Evolutionary conservation across 2,329 filamentous ascomycete genomes (phyloP).

Genomic region (Colletotrichum eleusines): DNA sequence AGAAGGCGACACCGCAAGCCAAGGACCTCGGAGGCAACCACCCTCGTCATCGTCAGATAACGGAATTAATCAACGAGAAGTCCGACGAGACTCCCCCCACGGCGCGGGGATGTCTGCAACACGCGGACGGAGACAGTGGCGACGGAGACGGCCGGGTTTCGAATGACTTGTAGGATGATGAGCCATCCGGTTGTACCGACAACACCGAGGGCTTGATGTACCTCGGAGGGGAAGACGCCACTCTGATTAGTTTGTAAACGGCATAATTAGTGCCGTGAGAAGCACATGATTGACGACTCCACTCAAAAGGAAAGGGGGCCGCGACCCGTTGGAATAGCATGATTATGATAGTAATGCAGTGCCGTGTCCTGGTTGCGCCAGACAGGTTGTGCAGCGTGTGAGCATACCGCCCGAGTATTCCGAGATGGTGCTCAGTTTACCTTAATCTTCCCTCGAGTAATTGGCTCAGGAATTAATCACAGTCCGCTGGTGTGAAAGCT

Average conservation of each 20-base stretch:
- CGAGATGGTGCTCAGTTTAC: neutral
- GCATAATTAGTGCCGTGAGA: neutral
- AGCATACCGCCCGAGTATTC: neutral
- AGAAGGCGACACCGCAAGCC: neutral
- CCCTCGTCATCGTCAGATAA: neutral
- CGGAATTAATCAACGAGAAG: neutral
- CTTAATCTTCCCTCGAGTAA: neutral
- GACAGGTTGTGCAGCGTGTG: neutral
- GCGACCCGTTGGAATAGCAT: conserved; percentile 23
- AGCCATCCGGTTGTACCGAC: neutral
- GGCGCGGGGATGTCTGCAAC: neutral
- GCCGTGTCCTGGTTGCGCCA: conserved; percentile 5
- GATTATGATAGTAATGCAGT: conserved; percentile 31
- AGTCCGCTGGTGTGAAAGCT: neutral
- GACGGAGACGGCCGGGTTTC: neutral
- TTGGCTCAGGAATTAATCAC: neutral
- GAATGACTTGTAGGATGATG: neutral
- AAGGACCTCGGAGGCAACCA: neutral
- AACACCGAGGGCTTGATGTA: neutral
- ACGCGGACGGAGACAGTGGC: neutral
- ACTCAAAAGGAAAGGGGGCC: conserved; percentile 25
- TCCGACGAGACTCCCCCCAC: neutral
- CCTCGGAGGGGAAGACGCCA: conserved; percentile 17
- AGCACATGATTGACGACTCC: conserved; percentile 35
- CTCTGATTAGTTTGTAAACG: conserved; percentile 12